Evolutionary conservation across 768 basidiomycete species (phyloP).

Genomic region (Lentinula sp.): DNA sequence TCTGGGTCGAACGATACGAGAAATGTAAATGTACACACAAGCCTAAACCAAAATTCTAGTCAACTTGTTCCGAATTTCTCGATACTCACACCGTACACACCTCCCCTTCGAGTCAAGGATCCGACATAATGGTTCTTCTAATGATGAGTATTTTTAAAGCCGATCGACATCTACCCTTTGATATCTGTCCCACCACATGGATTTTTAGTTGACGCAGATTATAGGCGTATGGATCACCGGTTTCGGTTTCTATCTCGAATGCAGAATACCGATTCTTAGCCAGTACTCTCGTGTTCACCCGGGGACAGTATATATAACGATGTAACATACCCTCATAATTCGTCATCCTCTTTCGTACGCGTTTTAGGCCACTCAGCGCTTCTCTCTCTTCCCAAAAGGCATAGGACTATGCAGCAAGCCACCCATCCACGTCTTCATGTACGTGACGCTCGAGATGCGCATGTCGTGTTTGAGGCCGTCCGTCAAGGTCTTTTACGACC

Average conservation of each 20-base stretch:
- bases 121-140: conserved; percentile 1
- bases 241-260: background rate
- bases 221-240: background rate
- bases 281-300: background rate
- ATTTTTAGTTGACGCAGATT: background rate
- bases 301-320: background rate
- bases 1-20: background rate
- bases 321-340: background rate
- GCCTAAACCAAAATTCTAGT: background rate
- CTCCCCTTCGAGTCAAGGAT: background rate
- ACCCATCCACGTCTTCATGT: conserved; percentile 63
- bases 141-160: background rate
- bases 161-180: background rate
- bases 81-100: background rate
- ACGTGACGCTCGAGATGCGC: conserved; percentile 60
- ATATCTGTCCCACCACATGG: background rate
- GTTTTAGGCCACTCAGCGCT: background rate
- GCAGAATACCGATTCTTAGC: conserved; percentile 3
- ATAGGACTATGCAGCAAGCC: conserved; percentile 43
- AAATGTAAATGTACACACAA: background rate
- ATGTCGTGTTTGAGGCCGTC: conserved; percentile 61
- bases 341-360: background rate
- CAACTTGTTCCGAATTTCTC: background rate
- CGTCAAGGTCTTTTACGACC: conserved; percentile 40
- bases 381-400: background rate